phyloP scores from a whole-genome alignment of 495 filamentous ascomycete species.

The Parmelia sp. region DNA sequence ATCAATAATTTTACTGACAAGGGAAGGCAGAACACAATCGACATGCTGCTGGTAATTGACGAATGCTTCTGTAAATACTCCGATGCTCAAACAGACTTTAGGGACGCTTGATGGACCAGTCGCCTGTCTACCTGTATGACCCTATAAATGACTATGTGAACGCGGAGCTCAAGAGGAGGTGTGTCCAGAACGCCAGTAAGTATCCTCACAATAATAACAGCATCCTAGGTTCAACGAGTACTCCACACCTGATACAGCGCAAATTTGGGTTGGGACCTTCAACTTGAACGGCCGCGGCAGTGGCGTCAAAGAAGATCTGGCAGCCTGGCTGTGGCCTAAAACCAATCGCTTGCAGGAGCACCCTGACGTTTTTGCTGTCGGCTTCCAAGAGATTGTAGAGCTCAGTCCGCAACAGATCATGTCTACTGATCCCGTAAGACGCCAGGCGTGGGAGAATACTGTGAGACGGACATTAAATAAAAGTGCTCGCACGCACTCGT shows the following conservation, averaged over 20 bases:
- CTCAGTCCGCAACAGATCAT: constrained; percentile 98
- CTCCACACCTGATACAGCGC: constrained; percentile 45
- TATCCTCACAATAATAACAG: neutral
- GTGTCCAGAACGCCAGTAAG: neutral
- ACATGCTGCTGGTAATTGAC: constrained; percentile 58
- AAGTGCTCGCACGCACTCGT: constrained; percentile 52
- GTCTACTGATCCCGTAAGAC: constrained; percentile 86
- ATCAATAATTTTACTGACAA: constrained; percentile 98
- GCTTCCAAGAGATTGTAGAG: constrained; percentile 96
- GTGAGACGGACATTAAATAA: constrained; percentile 71
- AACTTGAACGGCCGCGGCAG: constrained; percentile 83
- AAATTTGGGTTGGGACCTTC: constrained; percentile 83
- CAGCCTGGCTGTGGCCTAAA: constrained; percentile 69
- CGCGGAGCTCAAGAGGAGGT: constrained; percentile 61
- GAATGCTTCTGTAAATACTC: neutral
- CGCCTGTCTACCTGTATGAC: constrained; percentile 79
- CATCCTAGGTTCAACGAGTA: constrained; percentile 40
- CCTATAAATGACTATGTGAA: constrained; percentile 87
- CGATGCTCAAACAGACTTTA: constrained; percentile 15
- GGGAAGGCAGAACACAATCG: constrained; percentile 86
- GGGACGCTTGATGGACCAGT: constrained; percentile 76
- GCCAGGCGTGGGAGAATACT: constrained; percentile 78
- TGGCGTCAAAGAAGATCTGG: constrained; percentile 72
- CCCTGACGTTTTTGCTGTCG: constrained; percentile 79
- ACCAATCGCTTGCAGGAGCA: constrained; percentile 44